Base-by-base conservation (phyloP, 2,329 filamentous ascomycete genomes). In the Shiraia sp. region DNA sequence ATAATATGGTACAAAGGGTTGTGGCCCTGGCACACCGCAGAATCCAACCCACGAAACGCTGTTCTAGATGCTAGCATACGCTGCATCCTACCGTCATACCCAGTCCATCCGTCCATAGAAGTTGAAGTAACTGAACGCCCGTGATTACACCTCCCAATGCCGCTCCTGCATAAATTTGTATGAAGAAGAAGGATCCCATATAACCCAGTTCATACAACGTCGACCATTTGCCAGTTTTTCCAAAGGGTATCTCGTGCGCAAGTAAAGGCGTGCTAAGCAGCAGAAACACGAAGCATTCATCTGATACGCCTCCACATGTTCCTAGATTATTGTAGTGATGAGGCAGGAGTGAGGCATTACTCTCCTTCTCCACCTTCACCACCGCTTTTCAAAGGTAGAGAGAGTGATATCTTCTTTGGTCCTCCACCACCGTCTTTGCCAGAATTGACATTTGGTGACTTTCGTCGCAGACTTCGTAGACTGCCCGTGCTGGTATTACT, bases 351-450 rank as follows among this genome's bases (percentile, higher is more conserved):
- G 33, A 29, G 27, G 33, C 32, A 42, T 46, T 57, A 65, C 43
- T 67, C 65, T 31, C 56, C 57, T 31, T 65, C 58, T 22, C 58
- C 58, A 30, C 57, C 59, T 40, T 63, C 59, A 7, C 58, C 60
- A 15, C 59, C 57, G 23, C 63, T 69, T 48, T 72, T 72, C 13
- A 72, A 53, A n/a, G 66, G 67, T 15, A 72, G 59, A 2, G 64
- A 63, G 10, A 72, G 61, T 6, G 67, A 62, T 37, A 72, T 72
- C 53, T 71, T 72, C 52, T 72, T 71, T n/a, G 68, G 61, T 6
- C 49, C 55, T 3, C 61, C 59, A 9, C 65, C 63, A 16, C 58
- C 54, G 33, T 76, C 74, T 49, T 76, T 75, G 29, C 67, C 69
- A 2, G 69, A 65, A 38, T 67, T 72, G 37, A 76, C 54, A 17